Evolutionary conservation across 1,284 basidiomycete species (phyloP).

Genomic region (Volvariella surrecta): DNA sequence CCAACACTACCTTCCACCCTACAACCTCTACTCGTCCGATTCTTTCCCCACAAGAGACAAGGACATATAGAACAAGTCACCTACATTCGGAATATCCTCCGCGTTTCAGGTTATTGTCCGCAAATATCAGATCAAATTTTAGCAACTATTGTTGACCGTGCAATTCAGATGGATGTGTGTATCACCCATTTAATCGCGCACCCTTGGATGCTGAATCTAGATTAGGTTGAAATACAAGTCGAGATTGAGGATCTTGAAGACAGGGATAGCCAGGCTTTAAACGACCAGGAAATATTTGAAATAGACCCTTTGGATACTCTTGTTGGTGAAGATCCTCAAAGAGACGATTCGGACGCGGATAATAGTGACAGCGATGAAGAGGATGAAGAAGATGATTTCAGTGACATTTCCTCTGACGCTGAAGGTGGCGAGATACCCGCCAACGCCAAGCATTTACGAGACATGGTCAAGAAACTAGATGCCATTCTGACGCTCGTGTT

Average conservation of each 20-base stretch:
- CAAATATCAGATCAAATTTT: constrained; percentile 84
- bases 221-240: constrained; percentile 92
- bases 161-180: constrained; percentile 91
- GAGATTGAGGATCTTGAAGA: constrained; percentile 91
- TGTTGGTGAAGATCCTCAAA: constrained; percentile 60
- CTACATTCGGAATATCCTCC: constrained; percentile 88
- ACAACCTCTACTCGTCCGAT: constrained; percentile 73
- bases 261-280: constrained; percentile 26
- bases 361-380: constrained; percentile 51
- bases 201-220: constrained; percentile 4
- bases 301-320: constrained; percentile 80
- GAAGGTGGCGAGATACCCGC: constrained; percentile 34
- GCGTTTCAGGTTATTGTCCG: constrained; percentile 83
- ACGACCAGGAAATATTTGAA: constrained; percentile 57
- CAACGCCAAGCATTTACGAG: constrained; percentile 65
- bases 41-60: constrained; percentile 94
- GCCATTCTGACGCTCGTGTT: constrained; percentile 81
- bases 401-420: constrained; percentile 59
- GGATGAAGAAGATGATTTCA: constrained; percentile 41
- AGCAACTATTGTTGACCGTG: constrained; percentile 81
- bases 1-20: constrained; percentile 85
- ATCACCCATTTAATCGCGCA: not conserved
- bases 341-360: constrained; percentile 32
- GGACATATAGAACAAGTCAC: constrained; percentile 75
- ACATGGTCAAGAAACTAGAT: constrained; percentile 89